Conservation (phyloP, 441 rosid genomes). For the Eruca vesicaria region DNA sequence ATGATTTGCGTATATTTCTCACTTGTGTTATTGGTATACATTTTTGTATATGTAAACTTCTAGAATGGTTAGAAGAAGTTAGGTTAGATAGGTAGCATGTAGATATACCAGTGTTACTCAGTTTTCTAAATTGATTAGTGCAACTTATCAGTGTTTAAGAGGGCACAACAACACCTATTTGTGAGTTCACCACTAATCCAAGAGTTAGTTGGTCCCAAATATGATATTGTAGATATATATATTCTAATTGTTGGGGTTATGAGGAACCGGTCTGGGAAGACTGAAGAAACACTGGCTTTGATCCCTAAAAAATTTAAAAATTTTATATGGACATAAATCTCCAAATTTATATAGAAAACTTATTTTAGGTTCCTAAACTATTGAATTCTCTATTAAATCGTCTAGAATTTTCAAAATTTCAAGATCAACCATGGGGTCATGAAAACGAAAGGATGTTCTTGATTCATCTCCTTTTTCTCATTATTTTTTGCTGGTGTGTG, state of each 20-base stretch:
- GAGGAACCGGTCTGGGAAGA: too few relatives aligned
- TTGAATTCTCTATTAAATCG: too few relatives aligned
- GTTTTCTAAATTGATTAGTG: not conserved
- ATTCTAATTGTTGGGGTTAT: not conserved
- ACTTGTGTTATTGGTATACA: not conserved
- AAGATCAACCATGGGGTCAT: too few relatives aligned
- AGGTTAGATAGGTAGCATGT: not conserved
- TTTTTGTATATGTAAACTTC: not conserved
- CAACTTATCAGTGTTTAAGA: not conserved
- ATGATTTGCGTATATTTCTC: not conserved
- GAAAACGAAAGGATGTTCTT: conserved; percentile 3
- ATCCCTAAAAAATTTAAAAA: too few relatives aligned
- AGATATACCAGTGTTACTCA: not conserved
- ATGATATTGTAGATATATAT: not conserved
- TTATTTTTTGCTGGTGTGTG: not conserved
- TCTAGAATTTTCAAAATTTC: too few relatives aligned
- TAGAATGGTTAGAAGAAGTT: not conserved
- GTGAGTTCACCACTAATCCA: not conserved
- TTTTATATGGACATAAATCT: too few relatives aligned
- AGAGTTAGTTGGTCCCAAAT: not conserved
- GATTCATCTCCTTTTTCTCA: not conserved
- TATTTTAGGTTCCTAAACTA: too few relatives aligned
- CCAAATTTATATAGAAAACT: too few relatives aligned
- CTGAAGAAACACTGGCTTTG: too few relatives aligned
- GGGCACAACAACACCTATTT: not conserved